Base-by-base conservation (phyloP, 306 rosid species). In the Casuarina equisetifolia region DNA sequence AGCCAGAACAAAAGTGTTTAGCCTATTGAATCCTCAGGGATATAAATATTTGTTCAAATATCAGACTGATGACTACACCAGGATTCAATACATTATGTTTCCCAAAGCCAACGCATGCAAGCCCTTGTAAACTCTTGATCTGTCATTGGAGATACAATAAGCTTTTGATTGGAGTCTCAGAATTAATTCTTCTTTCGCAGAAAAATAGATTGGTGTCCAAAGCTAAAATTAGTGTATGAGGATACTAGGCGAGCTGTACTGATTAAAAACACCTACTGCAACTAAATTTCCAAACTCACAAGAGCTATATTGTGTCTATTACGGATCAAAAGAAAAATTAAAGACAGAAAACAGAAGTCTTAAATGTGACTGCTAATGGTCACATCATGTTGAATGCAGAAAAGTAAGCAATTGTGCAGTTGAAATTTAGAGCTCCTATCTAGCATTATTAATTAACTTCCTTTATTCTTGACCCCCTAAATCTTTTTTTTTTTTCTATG, bases 401-500 rank as follows among this genome's bases (percentile, higher is more conserved):
- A n/a, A 64, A 6, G 39, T 4, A 4, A 8, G 38, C 20, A 20
- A 6, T 20, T 20, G 48, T 38, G 6, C 70, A 64, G 17, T 50
- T 70, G 74, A 38, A 70, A 50, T 72, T 50, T 75, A 36, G 72
- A 50, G 36, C 58, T 63, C 38, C 55, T 20, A 53, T 55, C 73
- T 54, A 25, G 42, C 71, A 57, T 72, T 46, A 39, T 51, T 38
- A 63, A 53, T 1, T 25, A 57, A 64, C 68, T 38, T 17, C 42
- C 12, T 66, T 63, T 69, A 68, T 73, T 57, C 9, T 19, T 73
- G 73, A 25, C 74, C 44, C 61, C 50, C 32, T 25, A 25, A 25
- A 68, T 44, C 52, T 9, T 20, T 75, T 35, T 40, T n/a, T 16
- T 51, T 17, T 49, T 84, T 49, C 67, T 42, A 35, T 13, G 12